Conservation (phyloP, 1,284 basidiomycete genomes). For the Ganoderma lingzhi region DNA sequence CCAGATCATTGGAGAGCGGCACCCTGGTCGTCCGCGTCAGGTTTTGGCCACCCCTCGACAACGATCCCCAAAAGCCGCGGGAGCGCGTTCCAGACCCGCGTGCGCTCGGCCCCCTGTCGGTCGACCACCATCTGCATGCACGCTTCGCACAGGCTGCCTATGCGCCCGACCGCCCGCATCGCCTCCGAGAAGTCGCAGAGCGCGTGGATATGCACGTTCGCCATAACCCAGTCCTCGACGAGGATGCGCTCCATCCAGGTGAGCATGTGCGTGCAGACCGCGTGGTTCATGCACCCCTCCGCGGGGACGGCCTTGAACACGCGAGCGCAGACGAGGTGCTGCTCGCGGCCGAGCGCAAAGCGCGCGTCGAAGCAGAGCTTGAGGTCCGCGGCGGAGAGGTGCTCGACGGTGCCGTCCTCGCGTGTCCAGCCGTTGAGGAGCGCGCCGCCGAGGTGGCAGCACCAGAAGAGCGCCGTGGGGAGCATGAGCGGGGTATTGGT, state of each 20-base stretch:
- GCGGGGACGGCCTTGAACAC: neutral
- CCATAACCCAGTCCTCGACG: neutral
- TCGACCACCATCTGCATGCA: neutral
- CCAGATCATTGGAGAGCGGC: no score
- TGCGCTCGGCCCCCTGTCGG: neutral
- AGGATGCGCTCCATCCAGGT: neutral
- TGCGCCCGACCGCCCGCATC: neutral
- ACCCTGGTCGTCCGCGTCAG: no score
- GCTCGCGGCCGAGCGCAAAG: neutral
- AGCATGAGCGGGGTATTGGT: slow-evolving; percentile 4
- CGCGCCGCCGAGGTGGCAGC: neutral
- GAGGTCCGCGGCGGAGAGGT: slow-evolving; percentile 7
- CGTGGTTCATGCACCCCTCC: neutral
- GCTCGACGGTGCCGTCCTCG: slow-evolving; percentile 16
- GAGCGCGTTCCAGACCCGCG: neutral
- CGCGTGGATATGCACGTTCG: neutral
- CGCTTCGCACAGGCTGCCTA: neutral
- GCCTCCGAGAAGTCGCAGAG: neutral
- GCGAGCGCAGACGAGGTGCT: neutral
- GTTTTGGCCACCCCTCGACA: neutral
- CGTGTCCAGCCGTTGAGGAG: slow-evolving; percentile 17
- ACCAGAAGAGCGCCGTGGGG: slow-evolving; percentile 5
- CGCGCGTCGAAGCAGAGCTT: slow-evolving; percentile 10
- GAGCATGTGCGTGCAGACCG: neutral
- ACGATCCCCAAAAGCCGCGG: neutral